These are phyloP conservation scores for Pistacia vera DNA, from an alignment of 345 rosid species.

Conservation along the genomic window DNA sequence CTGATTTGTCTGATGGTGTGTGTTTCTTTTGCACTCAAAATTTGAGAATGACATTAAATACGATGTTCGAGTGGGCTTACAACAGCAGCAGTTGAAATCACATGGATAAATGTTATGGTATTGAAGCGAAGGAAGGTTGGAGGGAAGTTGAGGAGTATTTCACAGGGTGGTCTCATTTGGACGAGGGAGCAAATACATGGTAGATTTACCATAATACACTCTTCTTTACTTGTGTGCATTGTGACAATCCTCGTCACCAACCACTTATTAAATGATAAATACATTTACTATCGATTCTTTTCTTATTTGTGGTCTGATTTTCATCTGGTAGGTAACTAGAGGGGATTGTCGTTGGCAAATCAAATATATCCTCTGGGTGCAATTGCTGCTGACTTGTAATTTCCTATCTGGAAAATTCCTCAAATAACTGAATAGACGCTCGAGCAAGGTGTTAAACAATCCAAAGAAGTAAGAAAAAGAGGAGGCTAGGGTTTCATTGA, in stretches of 20 bases:
- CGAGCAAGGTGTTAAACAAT: slow-evolving; percentile 12
- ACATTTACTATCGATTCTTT: not conserved
- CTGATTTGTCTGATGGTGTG: not conserved
- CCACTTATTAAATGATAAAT: not conserved
- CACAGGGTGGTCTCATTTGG: too few species aligned
- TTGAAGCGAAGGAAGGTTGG: too few species aligned
- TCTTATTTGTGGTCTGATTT: not conserved
- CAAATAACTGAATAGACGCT: slow-evolving; percentile 36
- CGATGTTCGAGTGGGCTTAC: too few species aligned
- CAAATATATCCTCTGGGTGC: slow-evolving; percentile 74
- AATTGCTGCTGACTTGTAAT: slow-evolving; percentile 87
- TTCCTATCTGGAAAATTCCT: slow-evolving; percentile 68
- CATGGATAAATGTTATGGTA: too few species aligned
- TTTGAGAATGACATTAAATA: too few species aligned
- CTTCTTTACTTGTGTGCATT: not conserved
- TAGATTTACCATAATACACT: too few species aligned
- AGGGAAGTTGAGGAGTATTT: too few species aligned
- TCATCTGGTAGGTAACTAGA: slow-evolving; percentile 67
- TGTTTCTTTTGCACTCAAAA: too few species aligned
- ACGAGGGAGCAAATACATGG: too few species aligned
- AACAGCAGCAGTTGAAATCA: too few species aligned
- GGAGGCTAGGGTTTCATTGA: too few species aligned
- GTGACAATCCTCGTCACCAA: not conserved
- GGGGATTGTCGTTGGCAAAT: slow-evolving; percentile 87
- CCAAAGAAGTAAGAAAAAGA: too few species aligned